Percentiles rank a stretch among this genome's conserved stretches.
Evolutionary conservation across 768 basidiomycete species (phyloP).

Genomic region (Phallus indusiatus): DNA sequence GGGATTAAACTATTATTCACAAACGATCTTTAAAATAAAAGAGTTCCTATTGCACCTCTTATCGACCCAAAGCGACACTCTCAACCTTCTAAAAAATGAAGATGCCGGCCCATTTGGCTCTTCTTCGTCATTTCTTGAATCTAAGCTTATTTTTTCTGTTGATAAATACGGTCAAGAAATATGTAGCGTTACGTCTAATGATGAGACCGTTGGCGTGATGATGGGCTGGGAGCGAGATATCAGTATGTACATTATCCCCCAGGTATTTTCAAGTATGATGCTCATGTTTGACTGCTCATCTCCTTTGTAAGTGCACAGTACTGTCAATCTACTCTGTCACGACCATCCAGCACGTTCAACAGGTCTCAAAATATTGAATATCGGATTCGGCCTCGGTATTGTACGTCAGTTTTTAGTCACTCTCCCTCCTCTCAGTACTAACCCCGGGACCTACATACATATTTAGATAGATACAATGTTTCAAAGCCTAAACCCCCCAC

Average conservation of each 20-base stretch:
- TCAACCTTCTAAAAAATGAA: slow-evolving; percentile 34
- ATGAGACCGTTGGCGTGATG: slow-evolving; percentile 91
- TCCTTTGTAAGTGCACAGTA: slow-evolving; percentile 54
- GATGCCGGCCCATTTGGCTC: slow-evolving; percentile 55
- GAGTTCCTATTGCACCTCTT: slow-evolving; percentile 66
- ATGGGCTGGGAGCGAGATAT: slow-evolving; percentile 96
- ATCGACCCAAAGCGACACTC: slow-evolving; percentile 30
- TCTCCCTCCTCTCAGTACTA: background rate
- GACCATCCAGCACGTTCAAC: slow-evolving; percentile 35
- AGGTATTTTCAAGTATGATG: background rate
- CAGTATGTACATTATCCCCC: slow-evolving; percentile 33
- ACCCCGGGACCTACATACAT: background rate
- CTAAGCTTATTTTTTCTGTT: slow-evolving; percentile 54
- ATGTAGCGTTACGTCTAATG: slow-evolving; percentile 56
- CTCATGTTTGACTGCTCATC: background rate
- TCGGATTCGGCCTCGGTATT: slow-evolving; percentile 93
- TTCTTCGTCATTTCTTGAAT: slow-evolving; percentile 59
- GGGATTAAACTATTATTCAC: background rate
- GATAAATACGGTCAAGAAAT: slow-evolving; percentile 77
- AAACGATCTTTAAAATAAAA: slow-evolving; percentile 24
- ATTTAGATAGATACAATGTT: slow-evolving; percentile 75
- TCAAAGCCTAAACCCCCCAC: slow-evolving; percentile 50
- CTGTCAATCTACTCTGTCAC: slow-evolving; percentile 55
- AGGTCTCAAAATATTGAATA: slow-evolving; percentile 66
- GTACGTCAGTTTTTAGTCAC: slow-evolving; percentile 31